These are phyloP conservation scores for Adansonia digitata DNA, from an alignment of 345 rosid genomes.

Conservation along the genomic window DNA sequence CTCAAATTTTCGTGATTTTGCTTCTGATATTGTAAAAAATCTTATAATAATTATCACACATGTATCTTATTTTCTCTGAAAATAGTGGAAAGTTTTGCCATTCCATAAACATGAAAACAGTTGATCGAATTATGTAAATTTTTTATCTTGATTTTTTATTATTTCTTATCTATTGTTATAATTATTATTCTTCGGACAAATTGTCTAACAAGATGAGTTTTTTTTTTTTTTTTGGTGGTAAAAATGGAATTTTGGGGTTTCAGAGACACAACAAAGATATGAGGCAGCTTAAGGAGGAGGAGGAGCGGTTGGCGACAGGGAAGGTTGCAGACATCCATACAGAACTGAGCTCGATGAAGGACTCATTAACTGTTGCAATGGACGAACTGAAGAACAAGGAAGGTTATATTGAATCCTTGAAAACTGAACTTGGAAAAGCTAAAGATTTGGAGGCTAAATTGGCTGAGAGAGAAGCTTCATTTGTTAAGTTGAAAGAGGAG, in stretches of 20 bases:
- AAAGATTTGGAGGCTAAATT: constrained; percentile 29
- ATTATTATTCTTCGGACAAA: no score
- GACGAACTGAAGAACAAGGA: constrained; percentile 44
- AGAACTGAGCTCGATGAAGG: constrained; percentile 42
- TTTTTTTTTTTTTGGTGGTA: not conserved
- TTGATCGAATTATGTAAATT: no score
- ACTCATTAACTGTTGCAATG: constrained; percentile 25
- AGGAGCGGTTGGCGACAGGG: no score
- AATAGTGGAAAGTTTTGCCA: no score
- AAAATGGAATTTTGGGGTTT: not conserved
- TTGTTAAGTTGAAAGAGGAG: constrained; percentile 30
- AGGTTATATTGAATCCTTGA: constrained; percentile 27
- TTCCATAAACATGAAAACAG: no score
- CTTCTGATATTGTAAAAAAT: not conserved
- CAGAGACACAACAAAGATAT: constrained; percentile 27
- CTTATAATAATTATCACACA: no score
- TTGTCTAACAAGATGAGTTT: not conserved
- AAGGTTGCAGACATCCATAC: constrained; percentile 55
- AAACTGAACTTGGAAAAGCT: constrained; percentile 25
- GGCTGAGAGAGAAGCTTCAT: constrained; percentile 27
- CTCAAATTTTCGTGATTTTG: not conserved
- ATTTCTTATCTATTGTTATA: no score
- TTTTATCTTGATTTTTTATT: no score
- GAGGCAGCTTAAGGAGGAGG: constrained; percentile 28
- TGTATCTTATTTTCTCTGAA: no score